Evolutionary conservation across 2,329 filamentous ascomycete species (phyloP), one percentile per base, ranked within the genome.

Genomic region (Colletotrichum agaves): DNA sequence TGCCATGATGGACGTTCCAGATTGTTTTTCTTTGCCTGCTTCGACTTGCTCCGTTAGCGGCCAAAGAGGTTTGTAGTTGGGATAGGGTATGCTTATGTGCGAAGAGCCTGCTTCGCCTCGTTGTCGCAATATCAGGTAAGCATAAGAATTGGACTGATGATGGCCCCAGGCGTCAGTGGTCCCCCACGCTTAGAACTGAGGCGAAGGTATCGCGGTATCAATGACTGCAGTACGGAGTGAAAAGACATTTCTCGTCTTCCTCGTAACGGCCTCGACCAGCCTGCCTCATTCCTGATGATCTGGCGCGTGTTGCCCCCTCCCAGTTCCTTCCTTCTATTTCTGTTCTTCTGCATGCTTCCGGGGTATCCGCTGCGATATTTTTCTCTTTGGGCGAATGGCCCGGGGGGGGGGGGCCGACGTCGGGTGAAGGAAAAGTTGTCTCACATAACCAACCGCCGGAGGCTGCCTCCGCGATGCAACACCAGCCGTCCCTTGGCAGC

Each of bases 361-460:
- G n/a, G 46, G 46, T 27, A 41, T 49, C 61, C 53, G 39, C 53
- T 43, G 35, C 43, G 19, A 11, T n/a, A n/a, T n/a, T 3, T 50
- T 31, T 21, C 11, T n/a, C n/a, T n/a, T 50, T 3, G 47, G 23
- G 27, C n/a, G n/a, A n/a, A n/a, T n/a, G n/a, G n/a, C n/a, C n/a
- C n/a, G 11, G 4, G 31, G 5, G 50, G 21, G 21, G 21, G 21
- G 21, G 21, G 3, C 5, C 23, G 5, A 27, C 8, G 27, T 7
- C 6, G 27, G 27, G 27, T 27, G 27, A 27, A 27, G 27, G 39
- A 41, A 27, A 59, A 13, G 37, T 41, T 53, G 64, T 67, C 37
- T 59, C 46, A 53, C 39, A 61, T n/a, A 47, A 39, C 53, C 64
- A 67, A 55, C 53, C 46, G 52, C 47, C 47, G 46, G 60, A 63